Evolutionary conservation across 2,329 filamentous ascomycete genomes (phyloP).

Genomic region (Pleoardoris graminearum): DNA sequence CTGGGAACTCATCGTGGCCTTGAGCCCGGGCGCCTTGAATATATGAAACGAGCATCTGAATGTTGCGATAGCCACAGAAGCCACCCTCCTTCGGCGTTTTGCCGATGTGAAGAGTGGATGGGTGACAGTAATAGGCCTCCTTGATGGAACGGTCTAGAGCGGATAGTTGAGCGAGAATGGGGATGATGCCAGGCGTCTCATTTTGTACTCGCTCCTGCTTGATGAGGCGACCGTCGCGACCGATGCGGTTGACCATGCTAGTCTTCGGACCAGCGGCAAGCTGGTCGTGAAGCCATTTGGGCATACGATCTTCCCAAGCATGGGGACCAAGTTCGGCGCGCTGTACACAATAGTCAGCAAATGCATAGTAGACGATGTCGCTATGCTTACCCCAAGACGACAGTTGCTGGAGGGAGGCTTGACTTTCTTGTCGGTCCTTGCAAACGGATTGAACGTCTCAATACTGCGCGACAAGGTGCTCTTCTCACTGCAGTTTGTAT

Average conservation of each 20-base stretch:
- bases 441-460: slow-evolving; percentile 39
- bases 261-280: slow-evolving; percentile 48
- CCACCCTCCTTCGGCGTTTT: slow-evolving; percentile 81
- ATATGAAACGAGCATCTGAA: slow-evolving; percentile 86
- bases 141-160: slow-evolving; percentile 66
- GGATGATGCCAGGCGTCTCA: slow-evolving; percentile 50
- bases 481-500: slow-evolving; percentile 39
- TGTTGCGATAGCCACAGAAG: slow-evolving; percentile 94
- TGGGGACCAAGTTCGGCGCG: slow-evolving; percentile 53
- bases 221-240: slow-evolving; percentile 48
- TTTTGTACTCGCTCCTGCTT: slow-evolving; percentile 49
- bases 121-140: slow-evolving; percentile 78
- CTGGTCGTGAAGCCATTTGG: slow-evolving; percentile 46
- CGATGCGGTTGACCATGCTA: slow-evolving; percentile 46
- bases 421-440: slow-evolving; percentile 28
- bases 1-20: slow-evolving; percentile 64
- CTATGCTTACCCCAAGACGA: slow-evolving; percentile 41
- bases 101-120: slow-evolving; percentile 74
- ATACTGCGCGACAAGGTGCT: slow-evolving; percentile 43
- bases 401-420: slow-evolving; percentile 36
- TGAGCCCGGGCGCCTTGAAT: slow-evolving; percentile 63
- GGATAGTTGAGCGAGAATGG: slow-evolving; percentile 52
- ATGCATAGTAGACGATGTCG: not conserved
- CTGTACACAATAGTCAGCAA: slow-evolving; percentile 30
- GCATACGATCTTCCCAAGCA: slow-evolving; percentile 53